Evolutionary conservation across 805 yeast genomes (phyloP), one percentile per base, ranked within the genome.

Genomic region (Candida dajiaensis): DNA sequence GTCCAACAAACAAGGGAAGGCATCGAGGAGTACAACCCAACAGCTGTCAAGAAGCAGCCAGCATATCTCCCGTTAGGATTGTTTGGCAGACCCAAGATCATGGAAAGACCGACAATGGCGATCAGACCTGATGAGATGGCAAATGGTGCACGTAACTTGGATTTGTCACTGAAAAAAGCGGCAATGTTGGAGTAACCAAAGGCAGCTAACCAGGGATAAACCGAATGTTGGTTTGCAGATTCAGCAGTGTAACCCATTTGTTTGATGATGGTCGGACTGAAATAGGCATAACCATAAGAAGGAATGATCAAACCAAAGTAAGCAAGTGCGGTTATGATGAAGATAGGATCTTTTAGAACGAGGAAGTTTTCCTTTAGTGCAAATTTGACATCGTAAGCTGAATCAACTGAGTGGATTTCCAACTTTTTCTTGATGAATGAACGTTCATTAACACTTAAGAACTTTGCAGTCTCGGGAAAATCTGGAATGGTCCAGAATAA

Each of bases 181-280:
- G 75, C 51, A 4, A 77, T 56, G 66, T 83, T 80, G 39, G 83
- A 76, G 29, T 76, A 68, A 6, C 83, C 89, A 58, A 88, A 84
- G 0, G 95, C 86, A 25, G 74, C 68, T 38, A 86, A 71, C 90
- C 95, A 89, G 19, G 96, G 95, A 54, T 88, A 89, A 42, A 89
- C 86, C 0, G 95, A 84, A 66, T 82, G 83, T 46, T 83, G 76
- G 64, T 89, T 89, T 10, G 95, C 92, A 46, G 76, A 70, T 56
- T 80, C 83, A 3, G 87, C 81, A 2, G 87, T 74, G 69, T 82
- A 68, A 9, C 72, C 72, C 62, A 67, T 59, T 42, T 65, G 64
- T n/a, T 60, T 56, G 42, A 68, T 64, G 46, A 68, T 68, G 28
- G 68, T 65, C 48, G 72, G 72, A 22, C 69, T 57, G 46, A 68